phyloP scores from a whole-genome alignment of 352 stramenopile species.

The Blastocystis sp. region DNA sequence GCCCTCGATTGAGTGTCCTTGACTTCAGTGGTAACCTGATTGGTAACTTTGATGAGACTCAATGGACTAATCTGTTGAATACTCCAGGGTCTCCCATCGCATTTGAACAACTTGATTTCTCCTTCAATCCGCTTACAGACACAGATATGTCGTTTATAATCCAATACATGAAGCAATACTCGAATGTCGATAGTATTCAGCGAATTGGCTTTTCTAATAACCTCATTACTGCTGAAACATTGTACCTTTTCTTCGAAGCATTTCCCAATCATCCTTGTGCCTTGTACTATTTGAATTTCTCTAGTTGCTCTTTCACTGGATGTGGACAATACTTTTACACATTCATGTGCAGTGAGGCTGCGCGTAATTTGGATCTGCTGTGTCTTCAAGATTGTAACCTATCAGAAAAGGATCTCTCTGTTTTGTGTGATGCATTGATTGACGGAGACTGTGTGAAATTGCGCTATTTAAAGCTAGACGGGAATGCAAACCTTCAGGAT shows the following conservation, averaged over 20 bases:
- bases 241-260: background rate
- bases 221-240: background rate
- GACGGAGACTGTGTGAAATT: background rate
- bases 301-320: background rate
- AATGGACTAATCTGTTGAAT: background rate
- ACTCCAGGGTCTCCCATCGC: background rate
- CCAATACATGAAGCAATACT: background rate
- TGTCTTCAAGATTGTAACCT: background rate
- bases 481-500: conserved; percentile 26
- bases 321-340: background rate
- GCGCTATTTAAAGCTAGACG: background rate
- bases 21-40: conserved; percentile 46
- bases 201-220: conserved; percentile 37
- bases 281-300: background rate
- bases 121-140: conserved; percentile 51
- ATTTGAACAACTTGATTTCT: conserved; percentile 29
- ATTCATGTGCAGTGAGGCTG: conserved; percentile 8
- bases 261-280: background rate
- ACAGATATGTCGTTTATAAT: background rate
- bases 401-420: background rate
- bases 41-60: background rate
- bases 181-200: background rate
- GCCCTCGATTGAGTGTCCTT: background rate
- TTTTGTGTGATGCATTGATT: background rate
- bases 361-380: background rate